Conservation (phyloP, 2,329 filamentous ascomycete species). For the Cladosporium oxysporum region DNA sequence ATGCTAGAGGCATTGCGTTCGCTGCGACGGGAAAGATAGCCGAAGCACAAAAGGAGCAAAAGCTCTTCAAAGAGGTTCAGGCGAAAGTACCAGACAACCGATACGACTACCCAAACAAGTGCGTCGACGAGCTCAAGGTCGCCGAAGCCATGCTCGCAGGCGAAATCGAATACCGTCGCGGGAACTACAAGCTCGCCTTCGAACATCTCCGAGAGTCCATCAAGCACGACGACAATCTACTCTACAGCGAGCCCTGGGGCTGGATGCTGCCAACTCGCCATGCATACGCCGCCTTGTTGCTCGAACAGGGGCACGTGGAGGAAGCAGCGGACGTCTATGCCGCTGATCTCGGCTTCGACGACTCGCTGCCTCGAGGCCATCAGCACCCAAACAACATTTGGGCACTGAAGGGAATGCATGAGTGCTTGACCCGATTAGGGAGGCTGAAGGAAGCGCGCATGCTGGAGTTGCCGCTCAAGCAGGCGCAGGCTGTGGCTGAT, state of each 20-base stretch:
- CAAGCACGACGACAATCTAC: slow-evolving; percentile 59
- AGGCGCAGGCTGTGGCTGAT: slow-evolving; percentile 60
- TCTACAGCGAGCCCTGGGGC: slow-evolving; percentile 73
- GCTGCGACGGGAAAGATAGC: slow-evolving; percentile 59
- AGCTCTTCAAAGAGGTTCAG: slow-evolving; percentile 46
- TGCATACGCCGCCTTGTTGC: slow-evolving; percentile 65
- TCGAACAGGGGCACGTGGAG: slow-evolving; percentile 59
- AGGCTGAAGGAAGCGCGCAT: slow-evolving; percentile 45
- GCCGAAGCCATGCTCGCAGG: slow-evolving; percentile 67
- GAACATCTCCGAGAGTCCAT: slow-evolving; percentile 58
- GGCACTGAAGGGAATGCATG: slow-evolving; percentile 72
- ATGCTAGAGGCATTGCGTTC: slow-evolving; percentile 67
- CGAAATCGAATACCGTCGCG: slow-evolving; percentile 69
- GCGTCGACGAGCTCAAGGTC: slow-evolving; percentile 63
- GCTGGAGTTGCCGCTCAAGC: slow-evolving; percentile 53
- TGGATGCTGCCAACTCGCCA: slow-evolving; percentile 77
- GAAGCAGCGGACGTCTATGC: slow-evolving; percentile 42
- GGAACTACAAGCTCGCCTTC: slow-evolving; percentile 61
- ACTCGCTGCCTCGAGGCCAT: slow-evolving; percentile 61
- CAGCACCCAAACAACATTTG: slow-evolving; percentile 74
- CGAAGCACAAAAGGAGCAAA: slow-evolving; percentile 56
- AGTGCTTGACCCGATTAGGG: slow-evolving; percentile 62
- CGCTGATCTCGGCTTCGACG: slow-evolving; percentile 45
- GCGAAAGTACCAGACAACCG: slow-evolving; percentile 58
- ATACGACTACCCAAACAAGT: slow-evolving; percentile 69